Evolutionary conservation across 2,329 filamentous ascomycete species (phyloP), one percentile per base, ranked within the genome.

Genomic region (Penicillium sp.): DNA sequence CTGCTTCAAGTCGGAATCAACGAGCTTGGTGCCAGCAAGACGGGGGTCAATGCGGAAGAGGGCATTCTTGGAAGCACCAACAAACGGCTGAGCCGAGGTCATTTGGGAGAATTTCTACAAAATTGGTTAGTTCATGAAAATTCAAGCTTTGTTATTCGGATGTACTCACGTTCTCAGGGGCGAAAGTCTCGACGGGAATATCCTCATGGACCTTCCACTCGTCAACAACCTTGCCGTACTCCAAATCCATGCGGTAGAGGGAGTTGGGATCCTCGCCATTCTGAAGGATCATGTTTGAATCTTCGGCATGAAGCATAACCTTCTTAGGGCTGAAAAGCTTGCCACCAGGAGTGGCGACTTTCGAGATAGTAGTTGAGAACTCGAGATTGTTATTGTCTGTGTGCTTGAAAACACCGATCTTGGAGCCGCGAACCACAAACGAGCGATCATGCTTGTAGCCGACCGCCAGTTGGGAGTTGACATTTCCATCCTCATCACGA

Each of bases 121-220:
- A 9, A 7, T 27, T 7, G 31, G 54, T 73, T 57, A 69, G 75
- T 64, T 71, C 66, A 40, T 22, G 8, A 27, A 22, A 22, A 40
- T 27, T 8, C 20, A 31, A 29, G 25, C 11, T 31, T 14, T 33
- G 1, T 31, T 31, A 6, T 26, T 26, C 12, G n/a, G 26, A 9
- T 29, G 25, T 15, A 73, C 80, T 73, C 75, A 84, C 82, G 56
- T 88, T 96, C 74, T 97, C 92, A 0, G 94, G 94, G 0, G 90
- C 90, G 74, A 97, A 97, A 9, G 88, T 94, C 52, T 90, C 86
- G 58, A 97, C 90, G 0, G 90, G 88, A 53, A 99, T 97, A 70
- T 97, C 90, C 59, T 99, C 93, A 69, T 99, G 93, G 14, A 99
- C 84, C 66, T 96, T 96, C 94, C 94, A 99, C 75, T 99, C 94